Conservation (phyloP, 129 eudicot genomes). For the Silybum marianum region DNA sequence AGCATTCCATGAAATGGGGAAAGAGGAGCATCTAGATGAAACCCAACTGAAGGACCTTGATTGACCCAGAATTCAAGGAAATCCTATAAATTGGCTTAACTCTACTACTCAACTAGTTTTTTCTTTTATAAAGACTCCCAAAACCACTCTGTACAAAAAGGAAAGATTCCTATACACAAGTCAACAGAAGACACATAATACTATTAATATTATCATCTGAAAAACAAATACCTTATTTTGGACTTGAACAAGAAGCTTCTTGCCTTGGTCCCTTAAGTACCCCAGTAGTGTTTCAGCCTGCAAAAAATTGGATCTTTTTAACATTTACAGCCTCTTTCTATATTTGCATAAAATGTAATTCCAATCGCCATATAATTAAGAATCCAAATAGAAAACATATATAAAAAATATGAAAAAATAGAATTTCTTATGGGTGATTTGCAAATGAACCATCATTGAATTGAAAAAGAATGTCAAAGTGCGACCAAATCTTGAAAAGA, state of each 20-base stretch:
- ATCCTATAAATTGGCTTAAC: too few relatives aligned
- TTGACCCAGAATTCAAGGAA: too few relatives aligned
- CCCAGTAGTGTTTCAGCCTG: too few relatives aligned
- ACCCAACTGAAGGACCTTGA: too few relatives aligned
- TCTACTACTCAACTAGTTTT: conserved; percentile 19
- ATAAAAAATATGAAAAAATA: too few relatives aligned
- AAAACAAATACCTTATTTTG: conserved; percentile 42
- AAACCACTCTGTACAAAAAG: conserved; percentile 68
- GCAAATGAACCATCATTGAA: not conserved
- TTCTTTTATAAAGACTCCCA: conserved; percentile 30
- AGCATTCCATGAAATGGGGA: too few relatives aligned
- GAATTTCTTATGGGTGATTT: too few relatives aligned
- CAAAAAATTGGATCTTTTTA: not conserved
- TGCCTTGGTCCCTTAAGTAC: too few relatives aligned
- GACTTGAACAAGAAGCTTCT: conserved; percentile 69
- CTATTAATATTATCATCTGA: not conserved
- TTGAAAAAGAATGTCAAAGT: not conserved
- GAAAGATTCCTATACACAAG: conserved; percentile 42
- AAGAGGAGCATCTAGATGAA: too few relatives aligned
- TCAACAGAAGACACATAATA: conserved; percentile 42
- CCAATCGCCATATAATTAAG: too few relatives aligned
- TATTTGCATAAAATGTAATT: too few relatives aligned
- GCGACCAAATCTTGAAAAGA: not conserved
- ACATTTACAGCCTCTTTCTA: not conserved
- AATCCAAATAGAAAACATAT: too few relatives aligned